These are phyloP conservation scores for Fomitopsis pinicola DNA, from an alignment of 1,284 basidiomycete genomes.

Conservation along the genomic window DNA sequence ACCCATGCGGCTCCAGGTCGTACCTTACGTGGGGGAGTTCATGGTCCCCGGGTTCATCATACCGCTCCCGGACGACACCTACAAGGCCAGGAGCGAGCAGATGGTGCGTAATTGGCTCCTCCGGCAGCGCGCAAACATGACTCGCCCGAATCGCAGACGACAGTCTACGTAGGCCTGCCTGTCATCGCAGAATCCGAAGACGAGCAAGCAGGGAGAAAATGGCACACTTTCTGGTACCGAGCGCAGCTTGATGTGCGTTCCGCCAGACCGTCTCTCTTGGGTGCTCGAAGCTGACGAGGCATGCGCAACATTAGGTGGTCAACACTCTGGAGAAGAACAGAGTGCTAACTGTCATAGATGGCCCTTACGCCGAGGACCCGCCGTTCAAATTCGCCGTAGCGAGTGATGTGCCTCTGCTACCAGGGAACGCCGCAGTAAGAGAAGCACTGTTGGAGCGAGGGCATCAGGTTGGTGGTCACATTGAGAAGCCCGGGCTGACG, in stretches of 20 bases:
- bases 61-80: neutral
- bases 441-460: neutral
- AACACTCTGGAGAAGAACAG: neutral
- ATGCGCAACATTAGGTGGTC: neutral
- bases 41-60: neutral
- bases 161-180: neutral
- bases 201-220: neutral
- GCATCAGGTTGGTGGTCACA: neutral
- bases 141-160: neutral
- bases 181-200: neutral
- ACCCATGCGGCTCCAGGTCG: neutral
- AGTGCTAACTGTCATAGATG: neutral
- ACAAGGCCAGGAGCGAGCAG: neutral
- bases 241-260: neutral
- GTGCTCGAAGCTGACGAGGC: neutral
- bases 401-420: neutral
- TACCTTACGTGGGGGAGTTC: neutral
- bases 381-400: neutral
- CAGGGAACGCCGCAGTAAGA: neutral
- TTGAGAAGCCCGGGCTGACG: neutral
- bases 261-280: neutral
- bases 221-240: neutral
- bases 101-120: neutral
- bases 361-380: neutral
- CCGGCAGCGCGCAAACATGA: neutral